phyloP scores from a whole-genome alignment of 495 filamentous ascomycete genomes.

The Neurospora terricola region DNA sequence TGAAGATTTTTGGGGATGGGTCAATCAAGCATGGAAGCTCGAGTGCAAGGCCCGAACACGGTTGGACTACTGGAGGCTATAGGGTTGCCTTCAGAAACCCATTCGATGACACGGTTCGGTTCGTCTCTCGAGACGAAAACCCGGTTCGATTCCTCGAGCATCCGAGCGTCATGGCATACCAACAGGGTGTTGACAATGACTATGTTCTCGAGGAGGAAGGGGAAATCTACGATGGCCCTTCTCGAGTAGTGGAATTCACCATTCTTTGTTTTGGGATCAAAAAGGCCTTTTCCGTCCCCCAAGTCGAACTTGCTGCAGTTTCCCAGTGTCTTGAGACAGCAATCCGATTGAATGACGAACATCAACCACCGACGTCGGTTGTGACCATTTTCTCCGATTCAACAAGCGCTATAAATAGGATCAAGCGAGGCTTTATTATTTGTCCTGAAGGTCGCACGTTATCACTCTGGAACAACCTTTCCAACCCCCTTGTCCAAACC shows the following conservation, averaged over 20 bases:
- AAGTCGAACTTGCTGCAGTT: background rate
- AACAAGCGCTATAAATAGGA: background rate
- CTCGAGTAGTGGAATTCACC: background rate
- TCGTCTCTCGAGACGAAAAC: background rate
- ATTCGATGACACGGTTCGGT: background rate
- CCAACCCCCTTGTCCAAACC: background rate
- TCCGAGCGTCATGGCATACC: background rate
- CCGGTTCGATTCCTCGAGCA: background rate
- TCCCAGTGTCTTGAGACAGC: background rate
- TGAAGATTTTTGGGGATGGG: background rate
- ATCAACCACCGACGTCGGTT: background rate
- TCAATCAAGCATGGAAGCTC: background rate
- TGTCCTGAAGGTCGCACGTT: too few species aligned
- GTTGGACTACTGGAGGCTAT: background rate
- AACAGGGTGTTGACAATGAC: background rate
- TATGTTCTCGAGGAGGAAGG: background rate
- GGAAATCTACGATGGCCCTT: background rate
- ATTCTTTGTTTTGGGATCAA: background rate
- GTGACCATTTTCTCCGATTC: background rate
- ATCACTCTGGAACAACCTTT: background rate
- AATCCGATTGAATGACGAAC: background rate
- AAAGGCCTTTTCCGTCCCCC: background rate
- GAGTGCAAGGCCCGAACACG: background rate
- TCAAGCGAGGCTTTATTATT: background rate
- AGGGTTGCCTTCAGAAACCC: background rate